Evolutionary conservation across 345 rosid genomes (phyloP).

Genomic region (Euclidium syriacum): DNA sequence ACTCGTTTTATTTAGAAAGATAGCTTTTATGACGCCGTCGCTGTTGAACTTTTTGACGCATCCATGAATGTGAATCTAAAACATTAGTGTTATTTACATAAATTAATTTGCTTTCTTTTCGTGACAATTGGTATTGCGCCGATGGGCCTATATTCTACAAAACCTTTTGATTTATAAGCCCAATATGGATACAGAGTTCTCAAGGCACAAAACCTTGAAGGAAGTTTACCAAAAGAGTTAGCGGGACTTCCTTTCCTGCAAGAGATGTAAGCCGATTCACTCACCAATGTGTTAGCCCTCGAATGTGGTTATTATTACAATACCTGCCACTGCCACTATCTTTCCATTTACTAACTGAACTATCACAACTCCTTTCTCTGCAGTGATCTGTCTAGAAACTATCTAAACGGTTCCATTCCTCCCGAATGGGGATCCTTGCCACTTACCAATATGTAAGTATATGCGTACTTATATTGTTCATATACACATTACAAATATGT

Average conservation of each 20-base stretch:
- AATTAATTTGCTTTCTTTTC: not conserved
- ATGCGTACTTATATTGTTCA: not conserved
- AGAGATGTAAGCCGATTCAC: slow-evolving; percentile 33
- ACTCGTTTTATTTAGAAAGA: not conserved
- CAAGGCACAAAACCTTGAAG: slow-evolving; percentile 39
- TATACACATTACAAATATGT: not conserved
- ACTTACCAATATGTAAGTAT: slow-evolving; percentile 34
- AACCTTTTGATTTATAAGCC: not conserved
- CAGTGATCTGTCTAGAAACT: slow-evolving; percentile 51
- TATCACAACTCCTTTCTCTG: not conserved
- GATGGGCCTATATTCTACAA: not conserved
- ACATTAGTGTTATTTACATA: not conserved
- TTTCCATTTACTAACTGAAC: not conserved
- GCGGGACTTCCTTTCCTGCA: slow-evolving; percentile 38
- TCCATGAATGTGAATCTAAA: not conserved
- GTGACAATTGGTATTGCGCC: not conserved
- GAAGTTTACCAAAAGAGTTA: slow-evolving; percentile 43
- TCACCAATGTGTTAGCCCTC: not conserved
- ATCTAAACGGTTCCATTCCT: slow-evolving; percentile 49
- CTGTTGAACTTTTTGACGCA: slow-evolving; percentile 10
- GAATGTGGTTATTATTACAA: not conserved
- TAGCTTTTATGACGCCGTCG: not conserved
- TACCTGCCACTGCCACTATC: not conserved
- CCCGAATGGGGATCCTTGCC: slow-evolving; percentile 43
- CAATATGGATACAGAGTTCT: too few species aligned